A percentile compares a stretch with the other conserved stretches of the same genome.
These are phyloP conservation scores for Phycomyces blakesleeanus DNA, from an alignment of 192 early-diverging fungal species.

Conservation along the genomic window DNA sequence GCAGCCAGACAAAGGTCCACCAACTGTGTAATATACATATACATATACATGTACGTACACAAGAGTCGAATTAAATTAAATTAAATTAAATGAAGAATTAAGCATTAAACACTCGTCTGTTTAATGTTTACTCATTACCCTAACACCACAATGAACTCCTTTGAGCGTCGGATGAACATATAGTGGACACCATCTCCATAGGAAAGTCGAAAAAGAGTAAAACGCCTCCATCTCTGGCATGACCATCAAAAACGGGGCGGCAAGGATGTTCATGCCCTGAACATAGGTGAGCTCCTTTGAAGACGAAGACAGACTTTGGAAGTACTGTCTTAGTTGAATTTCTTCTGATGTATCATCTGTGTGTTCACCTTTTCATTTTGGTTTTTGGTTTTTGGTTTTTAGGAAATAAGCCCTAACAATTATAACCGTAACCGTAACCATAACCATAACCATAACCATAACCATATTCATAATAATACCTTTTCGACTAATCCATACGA, in stretches of 20 bases:
- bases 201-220: slow-evolving; percentile 81
- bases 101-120: too few species aligned
- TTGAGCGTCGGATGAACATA: slow-evolving; percentile 89
- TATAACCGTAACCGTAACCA: too few species aligned
- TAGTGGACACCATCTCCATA: slow-evolving; percentile 83
- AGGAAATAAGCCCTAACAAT: too few species aligned
- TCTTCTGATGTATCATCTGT: slow-evolving; percentile 5
- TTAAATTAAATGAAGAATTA: too few species aligned
- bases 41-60: too few species aligned
- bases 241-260: slow-evolving; percentile 85
- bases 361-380: slow-evolving; percentile 4
- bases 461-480: slow-evolving; percentile 55
- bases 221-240: slow-evolving; percentile 94
- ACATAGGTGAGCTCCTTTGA: slow-evolving; percentile 69
- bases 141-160: slow-evolving; percentile 87
- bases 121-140: slow-evolving; percentile 44
- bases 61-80: too few species aligned
- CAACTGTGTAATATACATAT: slow-evolving; percentile 46
- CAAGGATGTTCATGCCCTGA: slow-evolving; percentile 93
- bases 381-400: too few species aligned
- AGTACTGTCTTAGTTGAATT: neutral
- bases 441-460: too few species aligned
- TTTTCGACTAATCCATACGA: slow-evolving; percentile 69
- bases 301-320: slow-evolving; percentile 1
- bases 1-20: slow-evolving; percentile 75